A percentile compares a stretch with the other conserved stretches of the same genome.
phyloP scores from a whole-genome alignment of 352 stramenopile genomes.

The Halophytophthora polymorphica region DNA sequence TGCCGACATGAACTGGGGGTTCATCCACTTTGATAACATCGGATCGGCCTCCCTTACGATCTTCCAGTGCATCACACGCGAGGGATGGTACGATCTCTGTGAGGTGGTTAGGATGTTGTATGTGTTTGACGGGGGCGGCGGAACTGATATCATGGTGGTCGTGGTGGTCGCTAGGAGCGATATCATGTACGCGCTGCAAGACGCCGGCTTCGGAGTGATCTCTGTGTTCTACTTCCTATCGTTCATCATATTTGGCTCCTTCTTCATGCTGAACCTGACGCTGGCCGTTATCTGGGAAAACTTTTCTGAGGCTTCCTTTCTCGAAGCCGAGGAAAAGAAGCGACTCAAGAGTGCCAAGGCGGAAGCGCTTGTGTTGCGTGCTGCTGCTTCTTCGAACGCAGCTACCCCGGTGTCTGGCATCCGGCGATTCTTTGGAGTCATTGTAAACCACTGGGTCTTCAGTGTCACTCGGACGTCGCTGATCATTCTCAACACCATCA shows the following conservation, averaged over 20 bases:
- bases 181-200: slow-evolving; percentile 69
- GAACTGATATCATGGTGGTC: not conserved
- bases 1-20: slow-evolving; percentile 81
- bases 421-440: slow-evolving; percentile 8
- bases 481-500: slow-evolving; percentile 85
- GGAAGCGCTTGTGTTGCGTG: slow-evolving; percentile 9
- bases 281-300: slow-evolving; percentile 89
- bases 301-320: slow-evolving; percentile 57
- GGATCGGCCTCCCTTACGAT: slow-evolving; percentile 73
- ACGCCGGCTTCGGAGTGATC: slow-evolving; percentile 41
- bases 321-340: slow-evolving; percentile 56
- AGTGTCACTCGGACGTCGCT: slow-evolving; percentile 43
- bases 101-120: not conserved
- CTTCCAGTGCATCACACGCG: slow-evolving; percentile 89
- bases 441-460: slow-evolving; percentile 60
- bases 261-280: slow-evolving; percentile 90
- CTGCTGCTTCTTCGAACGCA: not conserved
- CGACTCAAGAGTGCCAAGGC: slow-evolving; percentile 25
- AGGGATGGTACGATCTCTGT: slow-evolving; percentile 77
- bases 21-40: slow-evolving; percentile 90
- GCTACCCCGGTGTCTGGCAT: slow-evolving; percentile 10
- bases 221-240: slow-evolving; percentile 82
- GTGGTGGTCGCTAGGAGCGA: slow-evolving; percentile 27
- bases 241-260: slow-evolving; percentile 87
- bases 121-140: not conserved